Conservation (phyloP, 169 alveolate genomes). For the Theileria annulata region DNA sequence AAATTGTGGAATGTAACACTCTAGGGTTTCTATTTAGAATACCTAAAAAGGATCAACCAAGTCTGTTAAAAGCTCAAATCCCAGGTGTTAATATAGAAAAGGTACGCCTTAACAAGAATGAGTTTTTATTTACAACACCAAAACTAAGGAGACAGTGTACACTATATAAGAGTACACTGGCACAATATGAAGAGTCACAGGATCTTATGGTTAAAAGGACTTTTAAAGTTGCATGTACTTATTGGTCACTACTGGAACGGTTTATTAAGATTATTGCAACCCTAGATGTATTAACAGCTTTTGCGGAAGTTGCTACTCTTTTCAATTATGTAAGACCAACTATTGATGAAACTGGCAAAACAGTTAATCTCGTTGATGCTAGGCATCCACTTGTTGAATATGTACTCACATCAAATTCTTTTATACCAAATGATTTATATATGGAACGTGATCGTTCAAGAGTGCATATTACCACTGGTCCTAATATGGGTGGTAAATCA, state of each 20-base stretch:
- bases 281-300: slow-evolving; percentile 91
- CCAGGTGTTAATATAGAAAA: slow-evolving; percentile 54
- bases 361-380: slow-evolving; percentile 79
- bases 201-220: slow-evolving; percentile 85
- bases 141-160: slow-evolving; percentile 80
- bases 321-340: slow-evolving; percentile 88
- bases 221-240: slow-evolving; percentile 92
- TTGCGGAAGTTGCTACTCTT: slow-evolving; percentile 88
- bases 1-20: slow-evolving; percentile 77
- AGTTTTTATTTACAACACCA: slow-evolving; percentile 84
- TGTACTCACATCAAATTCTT: slow-evolving; percentile 65
- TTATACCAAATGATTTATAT: slow-evolving; percentile 86
- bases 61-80: slow-evolving; percentile 60
- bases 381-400: slow-evolving; percentile 86
- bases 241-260: slow-evolving; percentile 91
- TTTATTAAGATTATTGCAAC: slow-evolving; percentile 86
- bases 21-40: slow-evolving; percentile 85
- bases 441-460: slow-evolving; percentile 80
- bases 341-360: slow-evolving; percentile 76
- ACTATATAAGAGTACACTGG: slow-evolving; percentile 72
- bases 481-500: slow-evolving; percentile 98
- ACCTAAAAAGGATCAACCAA: slow-evolving; percentile 79
- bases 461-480: slow-evolving; percentile 95
- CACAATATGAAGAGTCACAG: slow-evolving; percentile 82
- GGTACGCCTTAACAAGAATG: slow-evolving; percentile 85